phyloP scores from a whole-genome alignment of 805 yeast species.

The Saccharomycopsis sp. region DNA sequence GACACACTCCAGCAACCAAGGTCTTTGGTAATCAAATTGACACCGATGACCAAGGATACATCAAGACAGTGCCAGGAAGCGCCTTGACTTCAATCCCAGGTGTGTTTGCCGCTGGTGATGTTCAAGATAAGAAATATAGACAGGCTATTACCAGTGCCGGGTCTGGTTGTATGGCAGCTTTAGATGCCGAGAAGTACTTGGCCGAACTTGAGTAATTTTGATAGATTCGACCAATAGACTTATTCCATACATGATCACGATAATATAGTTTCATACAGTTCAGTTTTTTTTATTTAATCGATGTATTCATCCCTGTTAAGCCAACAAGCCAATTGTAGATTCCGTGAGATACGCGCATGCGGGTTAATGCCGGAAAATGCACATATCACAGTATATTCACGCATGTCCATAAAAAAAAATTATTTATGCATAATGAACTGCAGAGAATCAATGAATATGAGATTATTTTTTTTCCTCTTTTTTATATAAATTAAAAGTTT shows the following conservation, averaged over 20 bases:
- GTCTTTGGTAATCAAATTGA: constrained; percentile 74
- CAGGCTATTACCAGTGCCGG: constrained; percentile 99
- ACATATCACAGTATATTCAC: not conserved
- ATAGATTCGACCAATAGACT: not conserved
- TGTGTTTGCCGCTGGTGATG: constrained; percentile 98
- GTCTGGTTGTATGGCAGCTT: constrained; percentile 98
- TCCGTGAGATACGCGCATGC: not conserved
- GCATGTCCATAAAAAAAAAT: not conserved
- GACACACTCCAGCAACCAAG: constrained; percentile 91
- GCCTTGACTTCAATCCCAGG: constrained; percentile 81
- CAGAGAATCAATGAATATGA: not conserved
- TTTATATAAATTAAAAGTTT: not conserved
- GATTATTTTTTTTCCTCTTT: not conserved
- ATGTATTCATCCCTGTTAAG: not conserved
- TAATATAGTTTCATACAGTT: no score
- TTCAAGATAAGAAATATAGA: constrained; percentile 93
- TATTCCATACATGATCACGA: not conserved
- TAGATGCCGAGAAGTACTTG: constrained; percentile 83
- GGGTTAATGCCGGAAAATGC: not conserved
- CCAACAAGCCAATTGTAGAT: no score
- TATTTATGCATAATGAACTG: not conserved
- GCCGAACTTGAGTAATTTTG: constrained; percentile 44
- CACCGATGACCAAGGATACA: constrained; percentile 82
- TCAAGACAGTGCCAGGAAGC: constrained; percentile 85
- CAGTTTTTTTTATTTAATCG: not conserved